phyloP scores from a whole-genome alignment of 345 rosid genomes.

The Arabidopsis suecica region DNA sequence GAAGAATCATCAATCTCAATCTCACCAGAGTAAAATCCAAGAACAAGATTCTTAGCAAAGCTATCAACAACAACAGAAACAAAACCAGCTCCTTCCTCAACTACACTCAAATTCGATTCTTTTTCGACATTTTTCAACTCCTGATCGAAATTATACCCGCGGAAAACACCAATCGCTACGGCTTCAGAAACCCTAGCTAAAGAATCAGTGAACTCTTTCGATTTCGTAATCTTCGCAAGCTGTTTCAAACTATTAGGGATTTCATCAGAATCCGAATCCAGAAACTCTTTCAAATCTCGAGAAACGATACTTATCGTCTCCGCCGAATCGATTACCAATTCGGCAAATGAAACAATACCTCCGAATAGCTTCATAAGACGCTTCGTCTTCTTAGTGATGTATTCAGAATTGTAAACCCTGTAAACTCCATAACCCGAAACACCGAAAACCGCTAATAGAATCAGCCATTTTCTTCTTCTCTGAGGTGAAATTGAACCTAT shows the following conservation, averaged over 20 bases:
- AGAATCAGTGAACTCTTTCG: conserved; percentile 71
- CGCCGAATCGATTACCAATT: conserved; percentile 69
- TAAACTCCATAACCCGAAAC: conserved; percentile 77
- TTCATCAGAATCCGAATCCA: conserved; percentile 72
- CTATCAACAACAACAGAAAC: conserved; percentile 88
- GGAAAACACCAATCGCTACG: conserved; percentile 61
- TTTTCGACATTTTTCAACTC: conserved; percentile 32
- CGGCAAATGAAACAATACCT: conserved; percentile 62
- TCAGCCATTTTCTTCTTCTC: conserved; percentile 68
- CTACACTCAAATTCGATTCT: conserved; percentile 43
- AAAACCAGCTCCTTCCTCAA: conserved; percentile 79
- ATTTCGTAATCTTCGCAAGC: conserved; percentile 68
- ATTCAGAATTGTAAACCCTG: conserved; percentile 63
- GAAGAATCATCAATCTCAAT: conserved; percentile 12
- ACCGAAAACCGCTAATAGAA: conserved; percentile 56
- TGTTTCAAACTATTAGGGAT: conserved; percentile 86
- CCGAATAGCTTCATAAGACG: conserved; percentile 58
- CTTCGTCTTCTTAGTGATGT: conserved; percentile 65
- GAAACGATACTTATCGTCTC: conserved; percentile 65
- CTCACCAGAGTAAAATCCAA: conserved; percentile 65
- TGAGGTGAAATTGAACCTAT: conserved; percentile 34
- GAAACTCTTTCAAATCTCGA: conserved; percentile 68
- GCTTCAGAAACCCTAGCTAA: conserved; percentile 66
- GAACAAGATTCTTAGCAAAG: conserved; percentile 82
- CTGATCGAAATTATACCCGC: conserved; percentile 50